phyloP scores from a whole-genome alignment of 129 eudicot genomes.

The Smallanthus sonchifolius region DNA sequence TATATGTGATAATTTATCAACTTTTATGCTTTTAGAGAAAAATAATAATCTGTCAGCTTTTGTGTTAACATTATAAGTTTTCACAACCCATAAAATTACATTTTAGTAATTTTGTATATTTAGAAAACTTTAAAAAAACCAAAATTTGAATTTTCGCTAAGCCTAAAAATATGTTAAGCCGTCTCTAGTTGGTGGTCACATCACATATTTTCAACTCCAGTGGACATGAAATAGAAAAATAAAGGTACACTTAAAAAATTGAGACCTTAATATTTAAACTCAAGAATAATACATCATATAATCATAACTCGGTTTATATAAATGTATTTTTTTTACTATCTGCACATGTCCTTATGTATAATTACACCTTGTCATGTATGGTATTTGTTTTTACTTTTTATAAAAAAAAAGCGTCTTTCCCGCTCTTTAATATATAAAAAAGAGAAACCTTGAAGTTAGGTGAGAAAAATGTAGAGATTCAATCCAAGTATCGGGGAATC shows the following conservation, averaged over 20 bases:
- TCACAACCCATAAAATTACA: no score
- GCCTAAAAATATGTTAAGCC: no score
- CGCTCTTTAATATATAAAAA: slow-evolving; percentile 1
- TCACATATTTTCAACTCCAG: no score
- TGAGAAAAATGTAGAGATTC: slow-evolving; percentile 28
- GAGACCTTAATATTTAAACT: slow-evolving; percentile 10
- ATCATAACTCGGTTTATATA: neutral
- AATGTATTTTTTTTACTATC: neutral
- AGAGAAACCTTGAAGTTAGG: slow-evolving; percentile 24
- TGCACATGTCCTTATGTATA: neutral
- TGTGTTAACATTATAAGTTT: no score
- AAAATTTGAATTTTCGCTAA: no score
- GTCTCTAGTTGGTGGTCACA: no score
- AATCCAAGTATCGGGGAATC: slow-evolving; percentile 28
- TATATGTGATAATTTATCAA: no score
- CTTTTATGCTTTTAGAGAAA: no score
- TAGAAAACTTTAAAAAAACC: no score
- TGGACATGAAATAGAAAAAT: slow-evolving; percentile 14
- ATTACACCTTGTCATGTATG: neutral
- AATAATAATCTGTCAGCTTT: no score
- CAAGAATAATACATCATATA: neutral
- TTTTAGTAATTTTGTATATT: no score
- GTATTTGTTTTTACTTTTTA: neutral
- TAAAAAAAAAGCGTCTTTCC: neutral
- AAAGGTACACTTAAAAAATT: slow-evolving; percentile 17